Evolutionary conservation across 2,329 filamentous ascomycete species (phyloP).

Genomic region (Penicillium sp.): DNA sequence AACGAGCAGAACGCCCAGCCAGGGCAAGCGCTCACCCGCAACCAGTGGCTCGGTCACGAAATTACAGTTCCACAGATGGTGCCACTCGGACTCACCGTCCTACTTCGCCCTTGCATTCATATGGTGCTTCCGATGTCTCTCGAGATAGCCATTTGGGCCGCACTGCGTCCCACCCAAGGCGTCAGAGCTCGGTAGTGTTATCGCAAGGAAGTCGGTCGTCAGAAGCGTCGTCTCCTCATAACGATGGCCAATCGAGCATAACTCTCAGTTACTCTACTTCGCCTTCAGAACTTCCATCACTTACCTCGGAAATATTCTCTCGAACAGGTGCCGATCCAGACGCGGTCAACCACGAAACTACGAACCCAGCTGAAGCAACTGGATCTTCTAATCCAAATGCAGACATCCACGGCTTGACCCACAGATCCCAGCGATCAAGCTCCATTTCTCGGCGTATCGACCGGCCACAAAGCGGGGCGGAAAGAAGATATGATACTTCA

Average conservation of each 20-base stretch:
- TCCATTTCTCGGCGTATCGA: slow-evolving; percentile 38
- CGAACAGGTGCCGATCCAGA: slow-evolving; percentile 22
- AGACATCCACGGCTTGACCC: slow-evolving; percentile 23
- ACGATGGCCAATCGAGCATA: slow-evolving; percentile 35
- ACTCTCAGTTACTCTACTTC: slow-evolving; percentile 44
- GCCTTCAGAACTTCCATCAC: slow-evolving; percentile 39
- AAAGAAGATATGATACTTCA: slow-evolving; percentile 29
- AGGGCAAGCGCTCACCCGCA: slow-evolving; percentile 31
- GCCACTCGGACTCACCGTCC: slow-evolving; percentile 32
- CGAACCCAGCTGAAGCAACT: slow-evolving; percentile 14
- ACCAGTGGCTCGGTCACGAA: slow-evolving; percentile 27
- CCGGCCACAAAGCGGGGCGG: slow-evolving; percentile 25
- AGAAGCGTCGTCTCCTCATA: slow-evolving; percentile 22
- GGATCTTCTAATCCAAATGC: slow-evolving; percentile 22
- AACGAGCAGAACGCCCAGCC: slow-evolving; percentile 31
- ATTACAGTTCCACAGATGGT: slow-evolving; percentile 33
- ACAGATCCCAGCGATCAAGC: slow-evolving; percentile 34
- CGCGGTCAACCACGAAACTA: slow-evolving; percentile 25
- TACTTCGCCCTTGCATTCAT: slow-evolving; percentile 33
- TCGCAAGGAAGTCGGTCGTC: slow-evolving; percentile 37
- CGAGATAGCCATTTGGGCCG: slow-evolving; percentile 34
- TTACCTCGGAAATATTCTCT: slow-evolving; percentile 23
- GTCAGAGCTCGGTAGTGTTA: slow-evolving; percentile 42
- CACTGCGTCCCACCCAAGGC: slow-evolving; percentile 34
- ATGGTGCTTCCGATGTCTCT: slow-evolving; percentile 32